Evolutionary conservation across 1,139 yeast species (phyloP), one percentile per base, ranked within the genome.

Genomic region (Saccharomyces pastorianus): DNA sequence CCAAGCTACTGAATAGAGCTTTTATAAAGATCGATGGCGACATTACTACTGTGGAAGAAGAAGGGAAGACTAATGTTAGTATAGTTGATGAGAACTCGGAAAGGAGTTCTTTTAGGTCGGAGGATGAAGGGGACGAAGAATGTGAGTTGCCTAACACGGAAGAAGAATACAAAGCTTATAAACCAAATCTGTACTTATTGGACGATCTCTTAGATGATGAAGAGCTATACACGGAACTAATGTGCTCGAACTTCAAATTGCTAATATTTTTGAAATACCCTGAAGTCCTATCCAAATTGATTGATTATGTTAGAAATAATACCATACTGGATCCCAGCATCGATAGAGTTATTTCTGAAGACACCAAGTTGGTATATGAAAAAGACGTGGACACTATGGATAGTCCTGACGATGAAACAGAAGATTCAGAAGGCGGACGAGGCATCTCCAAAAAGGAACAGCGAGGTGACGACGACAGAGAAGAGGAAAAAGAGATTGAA

Each of bases 221-320:
- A 59, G 97, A 90, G 61, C 75, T 93, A 53, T 76, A 90, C 34
- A 95, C 91, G 60, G 96, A 91, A 67, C 76, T 91, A 50, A 75
- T 87, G 62, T 83, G 90, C 41, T 89, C 95, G 57, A 91, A 91
- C 69, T 82, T 93, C 42, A 81, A 84, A 71, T 78, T 91, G 55
- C 78, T 90, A 57, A 95, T 89, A 68, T 90, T 85, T 66, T 75
- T 91, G 56, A 76, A 96, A 55, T 87, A 87, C 59, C 89, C 88
- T 29, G 81, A 79, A 42, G 83, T 87, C 4, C 72, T 91, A 65
- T 75, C 76, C 50, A 76, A 79, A 64, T 77, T 91, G 61, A 87
- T 89, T 38, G 81, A 83, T 49, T 78, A 84, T 62, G 84, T 91
- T 49, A 81, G 85, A 29, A 78, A 75, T 56, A 68, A 65, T 44